Base-by-base conservation (phyloP, 2,329 filamentous ascomycete genomes). In the Cladophialophora carrionii region DNA sequence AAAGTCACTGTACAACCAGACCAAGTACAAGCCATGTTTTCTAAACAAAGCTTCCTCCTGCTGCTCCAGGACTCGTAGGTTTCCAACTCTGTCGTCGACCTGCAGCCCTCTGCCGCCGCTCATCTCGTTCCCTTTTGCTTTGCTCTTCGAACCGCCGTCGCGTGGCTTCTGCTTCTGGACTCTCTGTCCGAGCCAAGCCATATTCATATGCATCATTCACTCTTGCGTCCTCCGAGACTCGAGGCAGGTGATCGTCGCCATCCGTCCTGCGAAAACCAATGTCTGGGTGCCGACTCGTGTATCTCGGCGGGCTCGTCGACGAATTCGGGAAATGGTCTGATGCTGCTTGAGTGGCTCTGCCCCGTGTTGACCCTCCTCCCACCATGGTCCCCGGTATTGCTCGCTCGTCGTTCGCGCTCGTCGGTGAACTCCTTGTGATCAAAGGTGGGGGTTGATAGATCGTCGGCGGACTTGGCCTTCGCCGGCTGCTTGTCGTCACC, bases 81-180 rank as follows among this genome's bases (percentile, higher is more conserved):
- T 67, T 69, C 64, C 64, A 63, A 41, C 67, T 69, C 59, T 69
- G 67, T 29, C 67, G 54, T 29, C 64, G 58, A 7, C 67, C 67
- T 1, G 64, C 59, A 10, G 68, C 68, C 60, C 68, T 63, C 31
- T 64, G 48, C 56, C 69, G 61, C 55, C 69, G 57, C 55, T 66
- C 65, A 51, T 71, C 70, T 57, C 70, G 56, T 62, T 70, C 70
- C 48, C 68, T 61, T 60, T 67, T 65, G 26, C 69, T 71, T 46
- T 71, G 68, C 46, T 71, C 68, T 51, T 70, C 68, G 54, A 69
- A 71, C 14, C 68, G 58, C 59, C 57, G 62, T 20, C 68, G 63
- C 22, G 58, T 64, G 22, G 58, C 51, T 17, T 66, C 66, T 43
- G 62, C 61, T 34, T 63, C 62, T 6, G 37, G 20, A 41, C 29